Base-by-base conservation (phyloP, 495 filamentous ascomycete genomes). In the Hypoxylon crocopeplum region DNA sequence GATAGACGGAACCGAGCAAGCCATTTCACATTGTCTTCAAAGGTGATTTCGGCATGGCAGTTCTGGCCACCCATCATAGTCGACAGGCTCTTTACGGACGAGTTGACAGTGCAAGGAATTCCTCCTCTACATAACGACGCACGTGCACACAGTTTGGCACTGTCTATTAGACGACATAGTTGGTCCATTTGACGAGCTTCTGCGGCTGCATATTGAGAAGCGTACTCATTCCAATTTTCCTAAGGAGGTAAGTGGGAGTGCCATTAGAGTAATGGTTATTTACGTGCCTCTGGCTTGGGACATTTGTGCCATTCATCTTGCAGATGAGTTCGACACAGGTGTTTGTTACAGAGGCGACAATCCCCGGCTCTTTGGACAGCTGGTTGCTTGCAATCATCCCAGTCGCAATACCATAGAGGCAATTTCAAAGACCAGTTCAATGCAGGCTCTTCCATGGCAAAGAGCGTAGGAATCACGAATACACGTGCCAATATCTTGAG, bases 21-120 rank as follows among this genome's bases (percentile, higher is more conserved):
- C 70, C 70, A 72, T 6, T 22, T 56, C 27, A 71, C 63, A 15
- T 42, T 15, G 45, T 72, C 70, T 13, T 48, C 30, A 40, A 71
- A 68, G 2, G 19, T 40, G 27, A 70, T 39, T 7, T 71, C 66
- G 10, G 58, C 41, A 46, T 72, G 66, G 38, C 56, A 69, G 30
- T 72, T 68, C 45, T 56, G 46, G 7, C 58, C 48, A 19, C 64
- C 68, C 62, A 54, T 67, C 51, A 64, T 55, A 19, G 34, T 13
- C 47, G 47, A 59, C 7, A 63, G 52, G 5, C 25, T 47, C 53
- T 46, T 51, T 15, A 37, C 16, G 7, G 53, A 61, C 5, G 51
- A n/a, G 44, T 56, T 19, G 24, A 57, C 32, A 6, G 49, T 24
- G 41, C 65, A 68, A 7, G 42, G 47, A 1, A 62, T 48, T 29